Base-by-base conservation (phyloP, 805 yeast genomes). In the Tetrapisispora phaffii region DNA sequence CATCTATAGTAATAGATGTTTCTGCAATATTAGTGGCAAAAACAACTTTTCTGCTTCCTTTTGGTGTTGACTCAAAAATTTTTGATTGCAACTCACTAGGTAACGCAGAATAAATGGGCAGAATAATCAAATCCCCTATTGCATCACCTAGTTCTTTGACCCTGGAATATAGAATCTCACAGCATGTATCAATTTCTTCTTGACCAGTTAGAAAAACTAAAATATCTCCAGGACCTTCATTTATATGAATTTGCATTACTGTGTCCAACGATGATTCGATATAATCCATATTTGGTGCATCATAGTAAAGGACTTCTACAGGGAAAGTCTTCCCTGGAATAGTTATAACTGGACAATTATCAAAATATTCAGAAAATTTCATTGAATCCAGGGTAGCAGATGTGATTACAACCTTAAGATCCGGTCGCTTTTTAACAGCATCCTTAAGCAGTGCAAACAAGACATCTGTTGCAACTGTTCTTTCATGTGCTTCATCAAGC, bases 401-500 rank as follows among this genome's bases (percentile, higher is more conserved):
- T 0, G 97, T 86, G 7, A 89, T 80, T 41, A 93, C 76, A 3
- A 93, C 71, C 55, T 81, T 82, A 47, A 93, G 65, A 45, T 82
- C 80, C 1, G 90, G 85, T 50, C 96, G 75, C 44, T 69, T 68
- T 4, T 62, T 48, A 0, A 86, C 81, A 1, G 95, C 90, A 45
- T 80, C 76, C 54, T 86, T 82, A 47, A 93, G 66, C 33, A 93
- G 70, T 0, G 95, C 95, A 68, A 93, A 85, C 16, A 90, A 67
- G 21, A 93, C 82, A 70, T 93, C 98, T 0, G 97, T 93, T 0
- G 94, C 86, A 23, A 93, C 75, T 1, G 97, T 90, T 57, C 98
- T 73, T 65, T 93, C 98, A 68, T 93, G 98, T 0, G 97, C 97
- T 64, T 90, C 98, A 67, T 93, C 98, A 47, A 93, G 70, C 88